Conservation (phyloP, 2,329 filamentous ascomycete species). For the Parasarocladium wereldwijsianum region DNA sequence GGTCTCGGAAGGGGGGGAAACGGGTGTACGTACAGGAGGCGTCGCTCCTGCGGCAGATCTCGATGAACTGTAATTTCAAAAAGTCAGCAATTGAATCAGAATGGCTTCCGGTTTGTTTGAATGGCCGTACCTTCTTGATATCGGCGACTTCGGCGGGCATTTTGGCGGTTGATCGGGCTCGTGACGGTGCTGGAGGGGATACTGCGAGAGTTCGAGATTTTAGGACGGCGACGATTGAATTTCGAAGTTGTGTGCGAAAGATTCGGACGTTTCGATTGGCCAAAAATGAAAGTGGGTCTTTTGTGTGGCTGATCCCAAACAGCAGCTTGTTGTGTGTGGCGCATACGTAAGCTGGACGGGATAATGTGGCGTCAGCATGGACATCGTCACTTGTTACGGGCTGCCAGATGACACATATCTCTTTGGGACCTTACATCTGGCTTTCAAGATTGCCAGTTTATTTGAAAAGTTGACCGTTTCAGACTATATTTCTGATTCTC, state of each 20-base stretch:
- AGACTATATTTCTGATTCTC: too few species aligned
- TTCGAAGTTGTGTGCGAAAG: conserved; percentile 14
- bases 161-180: conserved; percentile 39
- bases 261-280: too few species aligned
- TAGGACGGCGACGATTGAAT: conserved; percentile 7
- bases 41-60: conserved; percentile 99
- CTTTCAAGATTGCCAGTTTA: too few species aligned
- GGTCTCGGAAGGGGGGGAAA: conserved; percentile 6
- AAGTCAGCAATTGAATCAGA: conserved; percentile 16
- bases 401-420: conserved; percentile 1
- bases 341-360: not conserved
- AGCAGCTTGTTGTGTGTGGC: not conserved
- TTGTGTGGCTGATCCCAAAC: conserved; percentile 5
- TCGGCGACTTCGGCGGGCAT: conserved; percentile 98
- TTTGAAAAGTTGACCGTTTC: too few species aligned
- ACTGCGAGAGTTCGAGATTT: conserved; percentile 5
- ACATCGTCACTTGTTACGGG: not conserved
- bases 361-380: conserved; percentile 5
- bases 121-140: conserved; percentile 65
- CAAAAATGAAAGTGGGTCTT: conserved; percentile 8
- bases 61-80: conserved; percentile 82
- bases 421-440: not conserved
- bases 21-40: conserved; percentile 71
- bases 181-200: conserved; percentile 10
- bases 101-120: conserved; percentile 1